A percentile compares a stretch with the other conserved stretches of the same genome.
phyloP scores from a whole-genome alignment of 306 rosid species.

The Vigna angularis region DNA sequence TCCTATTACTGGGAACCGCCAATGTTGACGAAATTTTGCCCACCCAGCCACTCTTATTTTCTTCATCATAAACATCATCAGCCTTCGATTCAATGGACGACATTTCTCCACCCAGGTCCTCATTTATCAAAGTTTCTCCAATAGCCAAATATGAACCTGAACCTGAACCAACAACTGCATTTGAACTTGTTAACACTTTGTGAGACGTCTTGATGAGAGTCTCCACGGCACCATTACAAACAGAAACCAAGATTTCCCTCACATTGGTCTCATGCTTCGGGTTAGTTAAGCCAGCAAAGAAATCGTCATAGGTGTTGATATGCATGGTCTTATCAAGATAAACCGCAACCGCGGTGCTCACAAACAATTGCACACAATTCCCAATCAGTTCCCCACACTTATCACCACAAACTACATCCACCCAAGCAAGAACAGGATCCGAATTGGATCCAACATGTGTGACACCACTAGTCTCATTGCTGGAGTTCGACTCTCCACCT shows the following conservation, averaged over 20 bases:
- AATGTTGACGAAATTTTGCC: constrained; percentile 59
- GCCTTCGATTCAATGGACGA: constrained; percentile 21
- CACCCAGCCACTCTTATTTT: constrained; percentile 55
- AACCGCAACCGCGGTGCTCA: constrained; percentile 75
- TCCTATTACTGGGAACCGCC: constrained; percentile 71
- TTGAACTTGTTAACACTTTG: constrained; percentile 62
- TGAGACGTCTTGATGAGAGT: constrained; percentile 81
- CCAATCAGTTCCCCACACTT: constrained; percentile 65
- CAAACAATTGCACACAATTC: constrained; percentile 73
- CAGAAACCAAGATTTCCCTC: constrained; percentile 64
- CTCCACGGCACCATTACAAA: constrained; percentile 77
- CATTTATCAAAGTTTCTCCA: constrained; percentile 39
- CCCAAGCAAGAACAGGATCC: constrained; percentile 53
- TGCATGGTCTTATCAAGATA: constrained; percentile 90
- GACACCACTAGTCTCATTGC: constrained; percentile 12
- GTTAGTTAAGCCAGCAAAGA: constrained; percentile 81
- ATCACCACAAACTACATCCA: constrained; percentile 58
- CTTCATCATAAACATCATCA: constrained; percentile 33
- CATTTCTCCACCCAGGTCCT: constrained; percentile 35
- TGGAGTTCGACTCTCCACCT: constrained; percentile 46
- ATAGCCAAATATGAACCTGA: constrained; percentile 32
- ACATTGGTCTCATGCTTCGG: constrained; percentile 69
- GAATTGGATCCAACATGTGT: constrained; percentile 34
- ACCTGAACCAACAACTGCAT: constrained; percentile 37
- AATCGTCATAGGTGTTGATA: constrained; percentile 72